Conservation (phyloP, 2,329 filamentous ascomycete genomes). For the Aschersonia sp. region DNA sequence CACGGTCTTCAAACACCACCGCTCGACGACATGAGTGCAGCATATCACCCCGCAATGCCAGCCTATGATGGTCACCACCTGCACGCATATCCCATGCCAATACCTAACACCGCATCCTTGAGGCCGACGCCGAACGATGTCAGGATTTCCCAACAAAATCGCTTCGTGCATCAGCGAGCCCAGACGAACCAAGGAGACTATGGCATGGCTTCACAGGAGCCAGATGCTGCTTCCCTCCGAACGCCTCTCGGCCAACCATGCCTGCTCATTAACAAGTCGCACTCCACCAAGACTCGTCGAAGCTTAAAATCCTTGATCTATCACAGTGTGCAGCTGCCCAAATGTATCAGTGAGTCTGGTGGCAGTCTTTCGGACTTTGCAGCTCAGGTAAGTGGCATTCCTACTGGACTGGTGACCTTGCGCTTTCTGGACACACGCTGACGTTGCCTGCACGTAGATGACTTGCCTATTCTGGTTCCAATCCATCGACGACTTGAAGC, state of each 20-base stretch:
- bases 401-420: background rate
- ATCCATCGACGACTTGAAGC: conserved; percentile 62
- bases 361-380: conserved; percentile 73
- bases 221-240: conserved; percentile 14
- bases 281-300: conserved; percentile 15
- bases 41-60: conserved; percentile 33
- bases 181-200: conserved; percentile 3
- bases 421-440: background rate
- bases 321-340: conserved; percentile 56
- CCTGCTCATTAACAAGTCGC: conserved; percentile 9
- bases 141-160: conserved; percentile 16
- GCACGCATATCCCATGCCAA: conserved; percentile 21
- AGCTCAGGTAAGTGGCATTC: conserved; percentile 48
- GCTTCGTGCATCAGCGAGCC: conserved; percentile 14
- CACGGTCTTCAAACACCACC: conserved; percentile 36
- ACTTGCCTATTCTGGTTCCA: conserved; percentile 98
- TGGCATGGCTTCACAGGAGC: background rate
- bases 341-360: conserved; percentile 59
- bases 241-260: conserved; percentile 20
- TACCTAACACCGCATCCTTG: conserved; percentile 18
- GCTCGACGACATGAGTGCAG: conserved; percentile 35
- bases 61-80: conserved; percentile 32
- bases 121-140: conserved; percentile 19
- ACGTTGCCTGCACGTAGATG: conserved; percentile 39
- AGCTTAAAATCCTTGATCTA: conserved; percentile 33